Percentiles rank a stretch among this genome's conserved stretches.
Conservation (phyloP, 2,329 filamentous ascomycete genomes). For the Neofusicoccum laricinum region DNA sequence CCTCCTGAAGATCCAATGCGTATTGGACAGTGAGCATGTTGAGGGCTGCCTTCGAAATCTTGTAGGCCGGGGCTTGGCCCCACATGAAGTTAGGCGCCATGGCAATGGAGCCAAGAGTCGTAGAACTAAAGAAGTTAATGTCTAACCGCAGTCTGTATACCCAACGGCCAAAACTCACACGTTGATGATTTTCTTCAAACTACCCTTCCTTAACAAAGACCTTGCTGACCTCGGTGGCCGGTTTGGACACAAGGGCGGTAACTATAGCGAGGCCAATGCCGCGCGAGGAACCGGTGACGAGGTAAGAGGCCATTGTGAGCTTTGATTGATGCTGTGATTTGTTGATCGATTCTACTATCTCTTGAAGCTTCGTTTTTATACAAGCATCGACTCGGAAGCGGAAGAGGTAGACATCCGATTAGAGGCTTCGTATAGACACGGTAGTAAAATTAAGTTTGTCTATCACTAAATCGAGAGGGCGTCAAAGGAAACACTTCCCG, state of each 20-base stretch:
- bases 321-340: no score
- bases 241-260: conserved; percentile 28
- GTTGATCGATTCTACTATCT: no score
- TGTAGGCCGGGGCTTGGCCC: conserved; percentile 36
- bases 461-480: no score
- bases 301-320: conserved; percentile 29
- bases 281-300: conserved; percentile 35
- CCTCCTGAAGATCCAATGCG: conserved; percentile 32
- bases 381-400: no score
- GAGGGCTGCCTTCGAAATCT: conserved; percentile 36
- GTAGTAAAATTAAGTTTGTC: no score
- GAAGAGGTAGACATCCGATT: no score
- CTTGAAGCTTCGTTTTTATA: no score
- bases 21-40: conserved; percentile 43
- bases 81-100: conserved; percentile 22
- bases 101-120: conserved; percentile 43
- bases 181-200: conserved; percentile 44
- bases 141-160: background rate
- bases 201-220: conserved; percentile 39
- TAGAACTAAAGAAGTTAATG: conserved; percentile 30
- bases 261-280: conserved; percentile 38
- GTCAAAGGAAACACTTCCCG: no score
- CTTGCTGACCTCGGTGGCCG: conserved; percentile 30
- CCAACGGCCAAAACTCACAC: conserved; percentile 32
- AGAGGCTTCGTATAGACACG: no score